Base-by-base conservation (phyloP, 305 asterid species). In the Solanum hybrid region DNA sequence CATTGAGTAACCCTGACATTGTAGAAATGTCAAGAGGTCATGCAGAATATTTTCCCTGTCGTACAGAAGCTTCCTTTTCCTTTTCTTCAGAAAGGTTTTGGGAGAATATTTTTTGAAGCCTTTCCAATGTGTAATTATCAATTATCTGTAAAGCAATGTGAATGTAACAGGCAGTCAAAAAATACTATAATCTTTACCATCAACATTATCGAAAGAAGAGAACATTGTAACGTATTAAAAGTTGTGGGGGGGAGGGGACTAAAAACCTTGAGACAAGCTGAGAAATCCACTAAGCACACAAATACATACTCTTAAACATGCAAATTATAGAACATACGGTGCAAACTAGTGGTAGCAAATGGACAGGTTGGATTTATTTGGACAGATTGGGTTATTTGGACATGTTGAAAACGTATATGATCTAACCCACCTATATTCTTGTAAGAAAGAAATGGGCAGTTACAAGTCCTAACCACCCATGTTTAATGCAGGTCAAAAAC, bases 1-100 rank as follows among this genome's bases (percentile, higher is more conserved):
- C 99, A 94, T 97, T 96, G 89, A 95, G 95, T 90, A 96, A 93
- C 92, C 99, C 99, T 90, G 99, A 96, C 99, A 97, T 97, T 80
- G 93, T 93, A 91, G 91, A 90, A 91, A 91, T 94, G 94, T 96
- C 99, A 96, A 94, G 90, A 90, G 92, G 93, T 93, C 98, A 96
- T 95, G 94, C 95, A 94, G 93, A 90, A 87, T 86, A 85, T 91
- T 94, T 90, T 91, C 95, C 92, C 88, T 89, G 89, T 84, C 46
- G 79, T 92, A 90, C 92, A 85, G 96, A 94, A 89, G 95, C 90
- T 93, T 90, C 86, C 92, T 93, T 92, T 91, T 90, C 91, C 89
- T 89, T 94, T 91, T 92, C 91, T 73, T 91, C 92, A 79, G 89
- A 89, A 93, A 92, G 89, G 88, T 90, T 92, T 88, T 93, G 86